Evolutionary conservation across 441 rosid species (phyloP).

Genomic region (Metrosideros polymorpha): DNA sequence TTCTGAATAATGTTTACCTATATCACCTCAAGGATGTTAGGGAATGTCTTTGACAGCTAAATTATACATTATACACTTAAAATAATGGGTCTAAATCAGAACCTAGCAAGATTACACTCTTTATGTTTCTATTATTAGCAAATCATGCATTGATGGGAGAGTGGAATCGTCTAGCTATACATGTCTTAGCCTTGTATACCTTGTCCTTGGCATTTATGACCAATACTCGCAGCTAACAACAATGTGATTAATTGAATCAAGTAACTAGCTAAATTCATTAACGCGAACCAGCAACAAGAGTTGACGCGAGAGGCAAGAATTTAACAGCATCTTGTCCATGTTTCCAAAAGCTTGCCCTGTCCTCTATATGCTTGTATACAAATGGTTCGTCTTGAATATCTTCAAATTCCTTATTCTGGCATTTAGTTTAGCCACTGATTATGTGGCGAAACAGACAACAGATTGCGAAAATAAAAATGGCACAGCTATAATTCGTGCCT

Average conservation of each 20-base stretch:
- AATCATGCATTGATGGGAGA: too few species aligned
- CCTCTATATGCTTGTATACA: not conserved
- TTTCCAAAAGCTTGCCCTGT: not conserved
- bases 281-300: not conserved
- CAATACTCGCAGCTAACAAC: not conserved
- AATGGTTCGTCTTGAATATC: not conserved
- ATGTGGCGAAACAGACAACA: not conserved
- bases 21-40: not conserved
- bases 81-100: too few species aligned
- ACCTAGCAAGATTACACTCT: too few species aligned
- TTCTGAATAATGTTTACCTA: too few species aligned
- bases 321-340: not conserved
- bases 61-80: too few species aligned
- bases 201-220: not conserved
- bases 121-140: too few species aligned
- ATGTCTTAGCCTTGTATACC: not conserved
- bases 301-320: not conserved
- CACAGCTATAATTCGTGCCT: not conserved
- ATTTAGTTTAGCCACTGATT: not conserved
- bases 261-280: not conserved
- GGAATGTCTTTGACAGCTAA: too few species aligned
- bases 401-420: not conserved
- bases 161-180: not conserved
- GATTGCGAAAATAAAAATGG: not conserved
- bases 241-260: not conserved